A percentile compares a stretch with the other conserved stretches of the same genome.
These are phyloP conservation scores for Chrysoporthe austroafricana DNA, from an alignment of 2,329 filamentous ascomycete species.

Conservation along the genomic window DNA sequence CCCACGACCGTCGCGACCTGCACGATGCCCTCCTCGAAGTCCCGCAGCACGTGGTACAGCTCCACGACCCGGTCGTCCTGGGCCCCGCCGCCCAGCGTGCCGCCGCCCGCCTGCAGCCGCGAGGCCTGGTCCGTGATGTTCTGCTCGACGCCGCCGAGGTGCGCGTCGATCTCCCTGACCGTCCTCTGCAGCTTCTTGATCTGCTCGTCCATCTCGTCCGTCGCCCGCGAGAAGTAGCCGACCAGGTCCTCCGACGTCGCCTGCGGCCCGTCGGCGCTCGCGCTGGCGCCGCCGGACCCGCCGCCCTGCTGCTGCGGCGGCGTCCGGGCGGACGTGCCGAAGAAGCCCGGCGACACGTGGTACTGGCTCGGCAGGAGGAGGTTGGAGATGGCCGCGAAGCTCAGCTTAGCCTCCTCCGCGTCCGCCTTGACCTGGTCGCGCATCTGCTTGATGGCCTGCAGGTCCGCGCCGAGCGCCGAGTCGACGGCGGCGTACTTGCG, in stretches of 20 bases:
- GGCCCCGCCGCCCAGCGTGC: constrained; percentile 41
- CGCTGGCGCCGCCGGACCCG: constrained; percentile 45
- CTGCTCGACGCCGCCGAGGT: constrained; percentile 66
- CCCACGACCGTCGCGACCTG: constrained; percentile 66
- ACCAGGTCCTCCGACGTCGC: constrained; percentile 61
- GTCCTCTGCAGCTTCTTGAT: constrained; percentile 61
- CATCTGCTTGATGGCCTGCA: constrained; percentile 47
- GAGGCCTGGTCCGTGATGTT: constrained; percentile 64
- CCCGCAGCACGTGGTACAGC: constrained; percentile 62
- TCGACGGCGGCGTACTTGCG: constrained; percentile 51
- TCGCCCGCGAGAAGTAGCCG: constrained; percentile 64
- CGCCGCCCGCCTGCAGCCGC: constrained; percentile 49
- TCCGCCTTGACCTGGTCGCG: constrained; percentile 47
- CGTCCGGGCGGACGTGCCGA: constrained; percentile 31
- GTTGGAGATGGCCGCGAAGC: constrained; percentile 52
- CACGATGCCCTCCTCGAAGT: constrained; percentile 68
- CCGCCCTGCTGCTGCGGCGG: constrained; percentile 44
- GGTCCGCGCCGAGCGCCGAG: constrained; percentile 44
- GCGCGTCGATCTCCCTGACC: constrained; percentile 66
- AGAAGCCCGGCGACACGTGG: constrained; percentile 48
- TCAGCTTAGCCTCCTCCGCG: constrained; percentile 46
- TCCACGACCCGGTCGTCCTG: constrained; percentile 52
- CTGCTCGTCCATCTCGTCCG: constrained; percentile 64
- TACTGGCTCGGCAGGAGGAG: constrained; percentile 54
- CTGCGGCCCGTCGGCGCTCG: constrained; percentile 44